Base-by-base conservation (phyloP, 768 basidiomycete genomes). In the Sporobolomyces phaffii region DNA sequence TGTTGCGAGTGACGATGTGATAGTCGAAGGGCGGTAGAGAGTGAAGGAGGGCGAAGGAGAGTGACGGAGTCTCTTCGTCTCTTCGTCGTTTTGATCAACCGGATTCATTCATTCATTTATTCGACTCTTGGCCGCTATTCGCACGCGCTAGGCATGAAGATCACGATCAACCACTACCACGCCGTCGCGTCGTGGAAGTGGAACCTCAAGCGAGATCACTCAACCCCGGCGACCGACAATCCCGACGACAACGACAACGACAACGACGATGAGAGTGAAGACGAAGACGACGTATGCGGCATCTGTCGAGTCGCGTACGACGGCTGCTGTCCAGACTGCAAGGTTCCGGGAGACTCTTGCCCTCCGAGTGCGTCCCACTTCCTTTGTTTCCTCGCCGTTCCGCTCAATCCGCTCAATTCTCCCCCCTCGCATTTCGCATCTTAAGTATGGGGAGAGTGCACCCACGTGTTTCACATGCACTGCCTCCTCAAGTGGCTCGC, bases 401-500 rank as follows among this genome's bases (percentile, higher is more conserved):
- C 14, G 15, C 31, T 2, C 22, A 22, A 3, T 49, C 26, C 45
- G 13, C 6, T 6, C 11, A 24, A 38, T 40, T 3, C 20, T 7
- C 53, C 2, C 22, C 31, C 3, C 33, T 5, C 44, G 11, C 18
- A 10, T 28, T 11, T 28, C 36, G 13, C 50, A 18, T 8, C 20
- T 24, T 26, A n/a, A 98, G 94, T 98, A 60, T 98, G 92, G 90
- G 96, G 96, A 38, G 87, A 96, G 79, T 99, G 94, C 76, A 90
- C 86, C 9, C 96, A 98, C 77, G 86, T 96, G 63, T 99, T 98
- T 75, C 96, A 99, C 77, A 92, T 97, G 90, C 94, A 99, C 77
- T 98, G 94, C 78, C 80, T 99, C 17, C 82, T 94, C 70, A 96
- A 97, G 77, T 99, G 96, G 96, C 84, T 97, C 65, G 86, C 86